These are phyloP conservation scores for Krasilnikovozyma curviuscula DNA, from an alignment of 768 basidiomycete genomes.

Conservation along the genomic window DNA sequence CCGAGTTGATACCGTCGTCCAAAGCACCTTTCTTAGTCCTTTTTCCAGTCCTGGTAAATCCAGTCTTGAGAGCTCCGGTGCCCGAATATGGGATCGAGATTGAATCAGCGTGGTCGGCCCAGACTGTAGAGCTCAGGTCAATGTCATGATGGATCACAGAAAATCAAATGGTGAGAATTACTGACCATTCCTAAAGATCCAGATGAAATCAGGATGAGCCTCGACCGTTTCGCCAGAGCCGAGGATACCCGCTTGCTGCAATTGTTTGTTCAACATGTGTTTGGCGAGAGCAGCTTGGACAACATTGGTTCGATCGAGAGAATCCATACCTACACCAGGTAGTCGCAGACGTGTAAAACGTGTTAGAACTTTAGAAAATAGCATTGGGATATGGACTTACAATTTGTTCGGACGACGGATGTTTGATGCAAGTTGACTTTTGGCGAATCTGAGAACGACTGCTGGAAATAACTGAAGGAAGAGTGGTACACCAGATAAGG, in stretches of 20 bases:
- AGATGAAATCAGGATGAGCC: conserved; percentile 56
- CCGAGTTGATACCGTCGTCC: conserved; percentile 71
- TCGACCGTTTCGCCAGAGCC: conserved; percentile 52
- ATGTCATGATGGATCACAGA: neutral
- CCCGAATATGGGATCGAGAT: conserved; percentile 84
- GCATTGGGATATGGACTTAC: conserved; percentile 37
- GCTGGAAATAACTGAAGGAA: conserved; percentile 52
- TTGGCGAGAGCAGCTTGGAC: conserved; percentile 89
- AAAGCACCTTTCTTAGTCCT: conserved; percentile 60
- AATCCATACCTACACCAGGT: conserved; percentile 4
- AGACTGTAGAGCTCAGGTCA: conserved; percentile 41
- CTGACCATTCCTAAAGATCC: conserved; percentile 75
- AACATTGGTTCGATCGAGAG: conserved; percentile 59
- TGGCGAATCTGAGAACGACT: conserved; percentile 19
- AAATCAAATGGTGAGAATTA: neutral
- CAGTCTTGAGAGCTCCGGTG: conserved; percentile 86
- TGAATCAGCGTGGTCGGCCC: conserved; percentile 88
- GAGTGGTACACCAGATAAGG: neutral
- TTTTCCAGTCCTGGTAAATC: conserved; percentile 60
- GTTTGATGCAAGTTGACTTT: conserved; percentile 31
- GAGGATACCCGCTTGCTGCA: conserved; percentile 53
- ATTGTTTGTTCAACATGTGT: conserved; percentile 59
- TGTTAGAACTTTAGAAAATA: neutral
- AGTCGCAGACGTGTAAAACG: neutral
- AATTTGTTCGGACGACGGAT: conserved; percentile 78